Base-by-base conservation (phyloP, 768 basidiomycete genomes). In the Inosperma sp. region DNA sequence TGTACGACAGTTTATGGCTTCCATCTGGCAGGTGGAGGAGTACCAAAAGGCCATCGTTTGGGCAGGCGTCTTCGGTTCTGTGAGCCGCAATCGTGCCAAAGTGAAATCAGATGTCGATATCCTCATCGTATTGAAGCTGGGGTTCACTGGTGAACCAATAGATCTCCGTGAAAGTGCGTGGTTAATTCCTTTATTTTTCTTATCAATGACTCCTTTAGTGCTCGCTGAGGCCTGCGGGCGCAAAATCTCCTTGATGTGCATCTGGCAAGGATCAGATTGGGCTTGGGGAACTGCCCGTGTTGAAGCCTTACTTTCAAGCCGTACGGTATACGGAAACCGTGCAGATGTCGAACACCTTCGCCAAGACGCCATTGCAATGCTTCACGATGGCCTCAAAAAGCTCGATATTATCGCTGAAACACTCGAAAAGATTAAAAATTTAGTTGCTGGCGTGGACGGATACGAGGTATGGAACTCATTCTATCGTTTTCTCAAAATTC, bases 221-320 rank as follows among this genome's bases (percentile, higher is more conserved):
- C 41, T 52, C 2, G 46, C 45, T 13, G 54, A 49, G 27, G 40
- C 46, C 7, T 52, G 54, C 36, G 46, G 40, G 12, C 51, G 30
- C 23, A 51, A 56, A 14, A 48, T 56, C 19, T 56, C 51, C 36
- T 44, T 52, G 36, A 55, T 41, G 51, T 49, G 55, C 45, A 43
- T 56, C 5, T 52, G 47, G 51, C 55, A 56, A 42, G 55, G 51
- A 49, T 47, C 56, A 12, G 52, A 57, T 51, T 51, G 49, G 56
- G 49, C 48, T 29, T 57, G 44, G 49, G 49, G 52, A 17, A 52
- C 50, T 27, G 49, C 54, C 30, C 52, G 56, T 30, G 4, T 54
- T 17, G 52, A 50, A 42, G 52, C 52, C 7, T 25, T 57, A 23
- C 44, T 57, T 46, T 57, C 56, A 22, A 54, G 56, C 27, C 52